Base-by-base conservation (phyloP, 2,329 filamentous ascomycete genomes). In the Helotiales sp. region DNA sequence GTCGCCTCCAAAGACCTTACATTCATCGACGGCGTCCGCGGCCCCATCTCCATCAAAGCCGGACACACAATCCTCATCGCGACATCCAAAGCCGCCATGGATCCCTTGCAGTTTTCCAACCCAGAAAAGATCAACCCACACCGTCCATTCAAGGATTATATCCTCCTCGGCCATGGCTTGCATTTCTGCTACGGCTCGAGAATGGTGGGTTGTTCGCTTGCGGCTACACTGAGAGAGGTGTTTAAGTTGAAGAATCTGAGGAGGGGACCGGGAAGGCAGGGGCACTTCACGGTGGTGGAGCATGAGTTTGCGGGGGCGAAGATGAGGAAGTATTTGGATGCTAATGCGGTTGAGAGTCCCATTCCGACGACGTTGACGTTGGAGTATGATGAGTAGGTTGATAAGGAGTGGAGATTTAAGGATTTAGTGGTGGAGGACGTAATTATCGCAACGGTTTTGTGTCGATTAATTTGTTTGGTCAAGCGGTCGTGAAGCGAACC, bases 271-370 rank as follows among this genome's bases (percentile, higher is more conserved):
- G 81, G 80, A 2, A 43, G 71, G 37, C 75, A 74, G 30, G 81
- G 81, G 0, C 69, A 77, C 20, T 84, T 86, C 61, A 77, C 75
- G 2, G 77, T 78, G 11, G 79, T 82, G 0, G 79, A 84, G 67
- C 78, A 82, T 61, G 77, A 83, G 20, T 74, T 85, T 71, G 82
- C 80, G 7, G 83, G 83, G 2, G 78, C 85, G 2, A 80, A 79
- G 60, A 81, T 84, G 77, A 79, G 79, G 72, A 75, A 80, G 61
- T 86, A 85, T 70, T 74, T 86, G 50, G 83, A 85, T 77, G 77
- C 76, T 7, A 82, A 79, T 71, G 77, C 82, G 10, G 81, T 77
- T 65, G 83, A 85, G 74, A 79, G 76, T 15, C 81, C 82, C 0
- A 81, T 82, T 55, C 80, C 81, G 10, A 82, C 80, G 6, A 79